phyloP scores from a whole-genome alignment of 257 asterid genomes.

The Salvia rosmarinus region DNA sequence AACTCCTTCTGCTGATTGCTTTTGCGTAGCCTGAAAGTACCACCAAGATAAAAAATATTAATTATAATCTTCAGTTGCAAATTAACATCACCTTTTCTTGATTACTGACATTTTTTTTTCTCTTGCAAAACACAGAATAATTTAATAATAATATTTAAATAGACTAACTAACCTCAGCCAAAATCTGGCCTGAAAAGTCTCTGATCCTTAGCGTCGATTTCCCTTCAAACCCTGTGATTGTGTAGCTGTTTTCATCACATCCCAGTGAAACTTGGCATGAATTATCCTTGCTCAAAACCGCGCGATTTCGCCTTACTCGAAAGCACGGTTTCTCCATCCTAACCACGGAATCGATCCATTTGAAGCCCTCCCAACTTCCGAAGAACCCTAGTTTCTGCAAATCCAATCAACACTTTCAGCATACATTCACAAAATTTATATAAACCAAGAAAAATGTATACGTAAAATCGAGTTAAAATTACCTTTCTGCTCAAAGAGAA shows the following conservation, averaged over 20 bases:
- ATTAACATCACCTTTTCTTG: too few species aligned
- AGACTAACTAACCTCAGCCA: slow-evolving; percentile 55
- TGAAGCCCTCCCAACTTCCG: slow-evolving; percentile 66
- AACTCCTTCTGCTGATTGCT: slow-evolving; percentile 60
- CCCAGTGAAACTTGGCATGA: slow-evolving; percentile 46
- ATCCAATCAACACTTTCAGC: not conserved
- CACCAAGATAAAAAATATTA: too few species aligned
- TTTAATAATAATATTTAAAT: not conserved
- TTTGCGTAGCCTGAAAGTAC: slow-evolving; percentile 50
- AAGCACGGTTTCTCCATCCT: slow-evolving; percentile 50
- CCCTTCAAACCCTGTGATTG: slow-evolving; percentile 47
- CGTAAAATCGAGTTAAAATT: too few species aligned
- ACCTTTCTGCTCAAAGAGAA: slow-evolving; percentile 64
- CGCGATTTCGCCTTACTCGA: slow-evolving; percentile 47
- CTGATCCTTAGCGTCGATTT: slow-evolving; percentile 54
- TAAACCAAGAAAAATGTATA: not conserved
- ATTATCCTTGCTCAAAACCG: slow-evolving; percentile 33
- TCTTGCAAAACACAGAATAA: not conserved
- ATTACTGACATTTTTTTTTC: too few species aligned
- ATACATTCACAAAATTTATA: not conserved
- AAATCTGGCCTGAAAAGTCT: slow-evolving; percentile 45
- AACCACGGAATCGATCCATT: slow-evolving; percentile 34
- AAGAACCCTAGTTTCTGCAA: slow-evolving; percentile 53
- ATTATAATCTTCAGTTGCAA: too few species aligned
- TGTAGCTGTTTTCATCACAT: slow-evolving; percentile 39